phyloP scores from a whole-genome alignment of 352 stramenopile species.

The Heterotrichella gracilis region DNA sequence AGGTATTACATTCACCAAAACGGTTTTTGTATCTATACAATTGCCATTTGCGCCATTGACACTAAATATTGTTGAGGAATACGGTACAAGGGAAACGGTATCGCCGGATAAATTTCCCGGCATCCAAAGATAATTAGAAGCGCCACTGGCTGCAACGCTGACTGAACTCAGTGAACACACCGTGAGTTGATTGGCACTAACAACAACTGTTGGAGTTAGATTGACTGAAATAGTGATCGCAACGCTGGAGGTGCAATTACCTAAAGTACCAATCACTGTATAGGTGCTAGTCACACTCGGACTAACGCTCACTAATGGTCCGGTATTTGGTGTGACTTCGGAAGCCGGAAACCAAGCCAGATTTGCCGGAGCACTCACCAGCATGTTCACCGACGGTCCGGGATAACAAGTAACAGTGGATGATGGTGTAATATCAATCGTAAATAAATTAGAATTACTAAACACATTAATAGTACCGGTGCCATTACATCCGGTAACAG shows the following conservation, averaged over 20 bases:
- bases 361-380: neutral
- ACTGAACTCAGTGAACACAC: no score
- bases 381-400: no score
- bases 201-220: conserved; percentile 4
- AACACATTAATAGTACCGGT: neutral
- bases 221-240: no score
- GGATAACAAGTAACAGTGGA: no score
- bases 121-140: neutral
- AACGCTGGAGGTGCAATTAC: no score
- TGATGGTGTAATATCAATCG: neutral
- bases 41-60: no score
- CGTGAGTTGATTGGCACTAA: neutral
- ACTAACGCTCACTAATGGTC: neutral
- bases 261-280: neutral
- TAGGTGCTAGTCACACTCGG: neutral
- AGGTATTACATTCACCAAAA: no score
- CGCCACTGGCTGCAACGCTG: neutral
- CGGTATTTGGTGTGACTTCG: neutral
- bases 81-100: neutral
- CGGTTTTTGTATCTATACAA: no score
- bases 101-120: neutral
- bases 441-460: no score
- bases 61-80: no score
- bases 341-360: neutral
- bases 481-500: neutral